phyloP scores from a whole-genome alignment of 768 basidiomycete species.

The Suillus weaverae region DNA sequence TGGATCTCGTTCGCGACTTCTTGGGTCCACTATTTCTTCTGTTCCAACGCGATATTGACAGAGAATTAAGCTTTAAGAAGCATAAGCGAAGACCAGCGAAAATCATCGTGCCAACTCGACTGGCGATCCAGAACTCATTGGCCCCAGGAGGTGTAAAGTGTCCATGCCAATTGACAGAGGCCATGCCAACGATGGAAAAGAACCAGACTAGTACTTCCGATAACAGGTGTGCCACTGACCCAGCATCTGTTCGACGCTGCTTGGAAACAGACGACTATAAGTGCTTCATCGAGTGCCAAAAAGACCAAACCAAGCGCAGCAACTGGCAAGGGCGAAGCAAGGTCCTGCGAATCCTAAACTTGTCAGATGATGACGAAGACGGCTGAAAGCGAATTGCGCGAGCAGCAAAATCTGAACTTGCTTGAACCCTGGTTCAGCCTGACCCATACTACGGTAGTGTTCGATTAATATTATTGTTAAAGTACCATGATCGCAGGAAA shows the following conservation, averaged over 20 bases:
- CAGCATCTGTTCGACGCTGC: background rate
- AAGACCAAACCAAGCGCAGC: background rate
- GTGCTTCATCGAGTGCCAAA: background rate
- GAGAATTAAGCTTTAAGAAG: constrained; percentile 3
- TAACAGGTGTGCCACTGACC: background rate
- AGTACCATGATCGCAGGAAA: background rate
- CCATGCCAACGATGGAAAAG: background rate
- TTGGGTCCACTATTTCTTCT: background rate
- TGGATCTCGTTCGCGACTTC: background rate
- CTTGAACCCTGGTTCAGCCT: background rate
- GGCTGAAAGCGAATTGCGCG: background rate
- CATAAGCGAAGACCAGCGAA: background rate
- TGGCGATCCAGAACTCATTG: constrained; percentile 1
- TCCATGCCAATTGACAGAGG: background rate
- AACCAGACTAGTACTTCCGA: background rate
- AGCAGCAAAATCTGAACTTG: background rate
- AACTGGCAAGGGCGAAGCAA: background rate
- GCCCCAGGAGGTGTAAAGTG: background rate
- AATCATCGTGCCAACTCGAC: background rate
- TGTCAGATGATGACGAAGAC: background rate
- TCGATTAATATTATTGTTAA: background rate
- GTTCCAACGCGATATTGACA: background rate
- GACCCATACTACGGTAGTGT: background rate
- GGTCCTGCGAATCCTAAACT: background rate
- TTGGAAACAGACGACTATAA: constrained; percentile 2